A percentile compares a stretch with the other conserved stretches of the same genome.
Evolutionary conservation across 371 early-diverging fungal species (phyloP).

Genomic region (Actinomortierella wolfii): DNA sequence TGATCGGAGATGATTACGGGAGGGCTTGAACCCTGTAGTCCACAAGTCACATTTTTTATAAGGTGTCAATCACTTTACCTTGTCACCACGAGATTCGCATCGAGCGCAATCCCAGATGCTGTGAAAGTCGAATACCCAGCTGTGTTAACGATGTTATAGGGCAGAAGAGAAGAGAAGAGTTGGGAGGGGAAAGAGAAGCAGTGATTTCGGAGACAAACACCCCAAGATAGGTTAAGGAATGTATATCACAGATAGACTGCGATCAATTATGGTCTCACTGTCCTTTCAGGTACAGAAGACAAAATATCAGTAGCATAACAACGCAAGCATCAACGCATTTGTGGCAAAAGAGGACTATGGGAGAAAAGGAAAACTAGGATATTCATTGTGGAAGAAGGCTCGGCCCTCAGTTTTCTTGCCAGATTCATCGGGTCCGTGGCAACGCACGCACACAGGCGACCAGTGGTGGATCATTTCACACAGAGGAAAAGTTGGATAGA

Average conservation of each 20-base stretch:
- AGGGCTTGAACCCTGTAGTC: no score
- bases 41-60: no score
- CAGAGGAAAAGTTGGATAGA: background rate
- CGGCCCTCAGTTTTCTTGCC: conserved; percentile 45
- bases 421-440: conserved; percentile 36
- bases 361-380: conserved; percentile 16
- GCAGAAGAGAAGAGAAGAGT: conserved; percentile 4
- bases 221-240: conserved; percentile 11
- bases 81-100: conserved; percentile 33
- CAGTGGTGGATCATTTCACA: conserved; percentile 44
- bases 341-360: background rate
- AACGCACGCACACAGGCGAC: conserved; percentile 46
- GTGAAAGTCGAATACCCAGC: conserved; percentile 46
- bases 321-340: conserved; percentile 1
- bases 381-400: conserved; percentile 48
- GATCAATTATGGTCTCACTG: background rate
- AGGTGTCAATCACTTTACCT: conserved; percentile 21
- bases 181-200: background rate
- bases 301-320: background rate
- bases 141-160: conserved; percentile 23
- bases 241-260: background rate
- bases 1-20: no score
- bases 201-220: background rate
- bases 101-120: conserved; percentile 39
- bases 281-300: background rate